These are phyloP conservation scores for Pittosporum tobira DNA, from an alignment of 129 eudicot genomes.

Conservation along the genomic window DNA sequence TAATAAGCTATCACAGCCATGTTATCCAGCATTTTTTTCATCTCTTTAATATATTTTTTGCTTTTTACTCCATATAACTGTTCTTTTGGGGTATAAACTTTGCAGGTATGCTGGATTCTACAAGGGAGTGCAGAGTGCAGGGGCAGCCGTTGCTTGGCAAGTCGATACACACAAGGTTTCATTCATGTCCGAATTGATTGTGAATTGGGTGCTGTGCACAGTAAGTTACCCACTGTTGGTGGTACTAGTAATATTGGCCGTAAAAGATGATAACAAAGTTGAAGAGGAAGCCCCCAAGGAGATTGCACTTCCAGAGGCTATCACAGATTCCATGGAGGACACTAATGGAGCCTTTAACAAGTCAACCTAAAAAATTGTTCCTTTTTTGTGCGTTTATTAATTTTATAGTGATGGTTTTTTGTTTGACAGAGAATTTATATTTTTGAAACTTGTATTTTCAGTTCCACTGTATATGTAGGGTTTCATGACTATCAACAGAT, in stretches of 20 bases:
- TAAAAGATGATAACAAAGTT: conserved; percentile 51
- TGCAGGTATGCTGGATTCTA: conserved; percentile 77
- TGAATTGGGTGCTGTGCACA: conserved; percentile 67
- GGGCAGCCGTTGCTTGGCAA: conserved; percentile 96
- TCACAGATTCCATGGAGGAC: conserved; percentile 19
- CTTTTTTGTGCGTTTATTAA: not conserved
- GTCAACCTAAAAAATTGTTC: conserved; percentile 10
- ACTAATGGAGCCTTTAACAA: conserved; percentile 17
- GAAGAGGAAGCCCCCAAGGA: conserved; percentile 27
- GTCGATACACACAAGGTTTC: conserved; percentile 61
- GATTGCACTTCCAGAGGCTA: conserved; percentile 9
- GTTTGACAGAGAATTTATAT: not conserved
- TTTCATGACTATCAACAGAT: not conserved
- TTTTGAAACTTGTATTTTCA: not conserved
- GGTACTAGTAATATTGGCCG: conserved; percentile 52
- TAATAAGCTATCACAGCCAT: no score
- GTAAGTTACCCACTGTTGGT: conserved; percentile 62
- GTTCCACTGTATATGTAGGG: conserved; percentile 5
- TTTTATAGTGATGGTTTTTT: not conserved
- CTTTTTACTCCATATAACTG: no score
- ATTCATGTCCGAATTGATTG: conserved; percentile 41
- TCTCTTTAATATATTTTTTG: no score
- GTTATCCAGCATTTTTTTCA: no score
- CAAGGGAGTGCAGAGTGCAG: conserved; percentile 96
- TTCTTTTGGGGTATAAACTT: not conserved